Evolutionary conservation across 2,329 filamentous ascomycete species (phyloP).

Genomic region (Hypoxylon sp.): DNA sequence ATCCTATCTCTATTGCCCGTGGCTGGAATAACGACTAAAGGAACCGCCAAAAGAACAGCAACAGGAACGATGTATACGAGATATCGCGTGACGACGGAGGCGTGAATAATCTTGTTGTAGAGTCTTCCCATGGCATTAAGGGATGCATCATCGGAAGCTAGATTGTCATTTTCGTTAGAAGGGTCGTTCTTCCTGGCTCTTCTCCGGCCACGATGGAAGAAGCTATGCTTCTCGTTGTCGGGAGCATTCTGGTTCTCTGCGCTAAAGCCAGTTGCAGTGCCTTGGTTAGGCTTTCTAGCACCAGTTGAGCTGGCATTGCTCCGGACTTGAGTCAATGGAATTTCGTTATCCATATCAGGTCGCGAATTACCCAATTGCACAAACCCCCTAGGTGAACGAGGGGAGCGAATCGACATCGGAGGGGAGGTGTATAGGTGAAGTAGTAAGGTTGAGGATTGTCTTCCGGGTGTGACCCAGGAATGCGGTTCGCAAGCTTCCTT

Average conservation of each 20-base stretch:
- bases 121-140: slow-evolving; percentile 77
- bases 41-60: slow-evolving; percentile 72
- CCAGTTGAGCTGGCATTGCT: slow-evolving; percentile 70
- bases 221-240: slow-evolving; percentile 64
- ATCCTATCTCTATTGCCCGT: slow-evolving; percentile 59
- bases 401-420: slow-evolving; percentile 52
- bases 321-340: slow-evolving; percentile 61
- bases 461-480: slow-evolving; percentile 25
- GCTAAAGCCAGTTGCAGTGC: slow-evolving; percentile 54
- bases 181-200: slow-evolving; percentile 60
- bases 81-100: slow-evolving; percentile 76
- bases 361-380: slow-evolving; percentile 48
- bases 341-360: slow-evolving; percentile 49
- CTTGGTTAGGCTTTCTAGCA: slow-evolving; percentile 64
- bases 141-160: slow-evolving; percentile 66
- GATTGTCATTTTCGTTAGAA: slow-evolving; percentile 61
- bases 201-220: slow-evolving; percentile 66
- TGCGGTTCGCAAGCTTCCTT: slow-evolving; percentile 20
- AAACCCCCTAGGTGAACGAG: slow-evolving; percentile 50
- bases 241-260: slow-evolving; percentile 55
- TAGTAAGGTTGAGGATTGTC: slow-evolving; percentile 20
- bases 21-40: slow-evolving; percentile 70
- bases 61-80: slow-evolving; percentile 78
- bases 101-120: slow-evolving; percentile 75
- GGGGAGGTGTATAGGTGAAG: slow-evolving; percentile 24